Conservation (phyloP, 1,284 basidiomycete species). For the Vanrija pseudolonga region DNA sequence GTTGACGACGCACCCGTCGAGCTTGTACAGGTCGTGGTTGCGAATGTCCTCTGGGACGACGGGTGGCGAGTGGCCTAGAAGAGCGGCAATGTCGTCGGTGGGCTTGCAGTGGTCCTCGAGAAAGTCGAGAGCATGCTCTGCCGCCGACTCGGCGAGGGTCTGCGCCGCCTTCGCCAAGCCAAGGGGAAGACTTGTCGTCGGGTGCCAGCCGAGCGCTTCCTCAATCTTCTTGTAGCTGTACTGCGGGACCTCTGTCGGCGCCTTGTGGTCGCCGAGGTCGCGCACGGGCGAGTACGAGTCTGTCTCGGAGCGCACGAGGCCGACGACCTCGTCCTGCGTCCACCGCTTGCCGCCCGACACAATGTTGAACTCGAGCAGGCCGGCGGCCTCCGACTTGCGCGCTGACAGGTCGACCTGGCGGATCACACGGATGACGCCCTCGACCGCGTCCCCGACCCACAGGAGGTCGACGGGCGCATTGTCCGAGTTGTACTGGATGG, state of each 20-base stretch:
- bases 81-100: neutral
- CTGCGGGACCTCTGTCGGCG: slow-evolving; percentile 8
- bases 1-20: slow-evolving; percentile 44
- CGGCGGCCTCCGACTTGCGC: neutral
- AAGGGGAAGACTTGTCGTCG: slow-evolving; percentile 19
- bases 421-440: slow-evolving; percentile 25
- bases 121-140: slow-evolving; percentile 30
- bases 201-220: slow-evolving; percentile 27
- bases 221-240: slow-evolving; percentile 15
- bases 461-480: slow-evolving; percentile 33
- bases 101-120: slow-evolving; percentile 26
- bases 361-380: slow-evolving; percentile 30
- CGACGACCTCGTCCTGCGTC: slow-evolving; percentile 32
- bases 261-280: slow-evolving; percentile 28
- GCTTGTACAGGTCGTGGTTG: slow-evolving; percentile 35
- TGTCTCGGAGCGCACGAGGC: slow-evolving; percentile 32
- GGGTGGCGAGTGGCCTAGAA: neutral
- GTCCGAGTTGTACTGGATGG: slow-evolving; percentile 42
- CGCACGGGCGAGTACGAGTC: slow-evolving; percentile 39
- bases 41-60: slow-evolving; percentile 29
- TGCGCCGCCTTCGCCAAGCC: slow-evolving; percentile 29
- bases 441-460: slow-evolving; percentile 40
- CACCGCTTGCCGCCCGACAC: slow-evolving; percentile 40
- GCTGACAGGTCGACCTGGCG: neutral
- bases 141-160: slow-evolving; percentile 21